These are phyloP conservation scores for Helicostylum pulchrum DNA, from an alignment of 192 early-diverging fungal species.

Conservation along the genomic window DNA sequence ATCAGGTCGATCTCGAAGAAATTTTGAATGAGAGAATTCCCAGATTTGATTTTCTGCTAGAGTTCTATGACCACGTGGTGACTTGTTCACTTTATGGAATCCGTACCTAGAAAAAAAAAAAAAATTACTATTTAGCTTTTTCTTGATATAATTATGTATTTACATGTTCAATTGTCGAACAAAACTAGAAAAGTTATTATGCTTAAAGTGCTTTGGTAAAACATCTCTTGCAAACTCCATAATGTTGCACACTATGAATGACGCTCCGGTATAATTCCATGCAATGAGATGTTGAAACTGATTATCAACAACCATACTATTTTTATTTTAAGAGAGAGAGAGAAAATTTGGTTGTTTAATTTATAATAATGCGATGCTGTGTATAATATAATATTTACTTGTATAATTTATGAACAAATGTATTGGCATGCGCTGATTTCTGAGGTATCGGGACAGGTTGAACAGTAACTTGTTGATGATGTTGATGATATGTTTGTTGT, in stretches of 20 bases:
- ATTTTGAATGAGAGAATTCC: slow-evolving; percentile 87
- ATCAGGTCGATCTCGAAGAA: slow-evolving; percentile 71
- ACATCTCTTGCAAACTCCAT: slow-evolving; percentile 89
- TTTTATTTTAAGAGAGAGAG: background rate
- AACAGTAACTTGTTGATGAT: slow-evolving; percentile 7
- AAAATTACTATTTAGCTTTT: background rate
- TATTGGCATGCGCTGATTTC: slow-evolving; percentile 19
- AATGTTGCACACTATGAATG: slow-evolving; percentile 88
- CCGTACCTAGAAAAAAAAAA: slow-evolving; percentile 52
- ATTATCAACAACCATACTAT: slow-evolving; percentile 80
- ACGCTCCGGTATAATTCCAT: slow-evolving; percentile 85
- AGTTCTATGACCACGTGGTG: slow-evolving; percentile 80
- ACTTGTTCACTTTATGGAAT: slow-evolving; percentile 93
- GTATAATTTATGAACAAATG: slow-evolving; percentile 39
- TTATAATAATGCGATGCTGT: too few relatives aligned
- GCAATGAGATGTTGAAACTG: slow-evolving; percentile 85
- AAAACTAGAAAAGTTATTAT: slow-evolving; percentile 90
- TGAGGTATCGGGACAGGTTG: background rate
- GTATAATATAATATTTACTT: slow-evolving; percentile 22
- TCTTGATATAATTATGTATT: too few relatives aligned
- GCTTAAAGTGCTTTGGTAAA: slow-evolving; percentile 90
- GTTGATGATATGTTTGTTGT: background rate
- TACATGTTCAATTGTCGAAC: slow-evolving; percentile 82
- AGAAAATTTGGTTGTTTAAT: background rate
- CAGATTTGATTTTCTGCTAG: slow-evolving; percentile 89